Evolutionary conservation across 331 rosid species (phyloP), one percentile per base, ranked within the genome.

Genomic region (Arachis monticola): DNA sequence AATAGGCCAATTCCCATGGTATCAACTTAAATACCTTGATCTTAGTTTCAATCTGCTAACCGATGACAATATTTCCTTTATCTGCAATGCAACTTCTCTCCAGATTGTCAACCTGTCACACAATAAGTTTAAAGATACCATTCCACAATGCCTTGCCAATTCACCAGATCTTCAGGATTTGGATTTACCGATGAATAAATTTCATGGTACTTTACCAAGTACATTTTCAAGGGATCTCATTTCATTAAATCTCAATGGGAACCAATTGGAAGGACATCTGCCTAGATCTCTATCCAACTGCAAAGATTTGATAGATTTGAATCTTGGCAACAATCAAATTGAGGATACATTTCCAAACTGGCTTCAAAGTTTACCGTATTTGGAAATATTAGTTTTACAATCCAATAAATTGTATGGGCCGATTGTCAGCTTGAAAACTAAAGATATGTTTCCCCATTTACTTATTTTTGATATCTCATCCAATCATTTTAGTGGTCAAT

Each of bases 281-380:
- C 30, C 30, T 27, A 27, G 30, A 27, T 27, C 30, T 27, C 30
- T 27, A 1, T 27, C 30, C 30, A 27, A 27, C 30, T 27, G 30
- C 30, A 27, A 27, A 27, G 30, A 27, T 27, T 27, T 27, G 30
- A 27, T 27, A 1, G 30, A 27, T 7, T 50, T 68, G 14, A 68
- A 68, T 51, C 47, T 68, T 11, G 73, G 60, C 47, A 51, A 50
- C 60, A 68, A 68, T 32, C 30, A 50, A 51, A 50, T 68, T 0
- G 48, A 68, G n/a, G 73, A 68, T n/a, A 68, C 45, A 1, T 68
- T 68, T 32, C 73, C 73, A n/a, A 0, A 32, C n/a, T 68, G 73
- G 73, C 73, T 68, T 68, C 73, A 47, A 7, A 48, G 22, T 1
- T 31, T 51, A 11, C 6, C 31, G 3, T 0, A 7, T 7, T 51